These are phyloP conservation scores for Penicillium corylophilum DNA, from an alignment of 2,329 filamentous ascomycete genomes.

Conservation along the genomic window DNA sequence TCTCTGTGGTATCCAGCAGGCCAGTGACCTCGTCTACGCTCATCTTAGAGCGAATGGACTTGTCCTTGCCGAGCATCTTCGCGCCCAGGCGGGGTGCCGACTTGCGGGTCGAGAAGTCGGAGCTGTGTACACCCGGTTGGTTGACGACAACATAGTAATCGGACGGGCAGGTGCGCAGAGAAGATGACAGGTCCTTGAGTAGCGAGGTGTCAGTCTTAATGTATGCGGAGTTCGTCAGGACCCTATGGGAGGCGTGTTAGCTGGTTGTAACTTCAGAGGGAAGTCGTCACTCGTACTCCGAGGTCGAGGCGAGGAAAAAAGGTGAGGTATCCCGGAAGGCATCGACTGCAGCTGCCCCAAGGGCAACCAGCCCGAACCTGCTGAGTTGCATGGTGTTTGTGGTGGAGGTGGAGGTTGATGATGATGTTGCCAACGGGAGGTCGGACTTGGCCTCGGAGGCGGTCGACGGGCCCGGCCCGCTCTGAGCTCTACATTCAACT, in stretches of 20 bases:
- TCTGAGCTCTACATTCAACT: conserved; percentile 27
- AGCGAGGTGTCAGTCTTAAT: conserved; percentile 48
- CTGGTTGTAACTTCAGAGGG: conserved; percentile 14
- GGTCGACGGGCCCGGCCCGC: conserved; percentile 33
- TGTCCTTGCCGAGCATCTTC: conserved; percentile 48
- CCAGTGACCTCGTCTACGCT: conserved; percentile 56
- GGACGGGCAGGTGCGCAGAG: conserved; percentile 67
- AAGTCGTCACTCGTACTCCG: conserved; percentile 59
- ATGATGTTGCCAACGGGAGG: conserved; percentile 32
- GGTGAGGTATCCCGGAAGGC: conserved; percentile 87
- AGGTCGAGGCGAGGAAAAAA: conserved; percentile 82
- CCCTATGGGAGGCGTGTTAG: conserved; percentile 33
- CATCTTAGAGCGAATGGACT: conserved; percentile 55
- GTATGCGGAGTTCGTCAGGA: conserved; percentile 40
- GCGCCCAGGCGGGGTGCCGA: conserved; percentile 55
- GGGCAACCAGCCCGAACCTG: conserved; percentile 48
- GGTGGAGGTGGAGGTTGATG: conserved; percentile 21
- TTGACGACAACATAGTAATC: conserved; percentile 74
- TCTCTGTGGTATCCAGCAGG: conserved; percentile 43
- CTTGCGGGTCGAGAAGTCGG: conserved; percentile 61
- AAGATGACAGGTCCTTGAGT: conserved; percentile 42
- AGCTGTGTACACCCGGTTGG: conserved; percentile 70
- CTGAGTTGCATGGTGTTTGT: conserved; percentile 43
- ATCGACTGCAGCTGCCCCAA: conserved; percentile 58
- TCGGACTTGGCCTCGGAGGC: conserved; percentile 34